These are phyloP conservation scores for Tetracladium marchalianum DNA, from an alignment of 495 filamentous ascomycete genomes.

Conservation along the genomic window DNA sequence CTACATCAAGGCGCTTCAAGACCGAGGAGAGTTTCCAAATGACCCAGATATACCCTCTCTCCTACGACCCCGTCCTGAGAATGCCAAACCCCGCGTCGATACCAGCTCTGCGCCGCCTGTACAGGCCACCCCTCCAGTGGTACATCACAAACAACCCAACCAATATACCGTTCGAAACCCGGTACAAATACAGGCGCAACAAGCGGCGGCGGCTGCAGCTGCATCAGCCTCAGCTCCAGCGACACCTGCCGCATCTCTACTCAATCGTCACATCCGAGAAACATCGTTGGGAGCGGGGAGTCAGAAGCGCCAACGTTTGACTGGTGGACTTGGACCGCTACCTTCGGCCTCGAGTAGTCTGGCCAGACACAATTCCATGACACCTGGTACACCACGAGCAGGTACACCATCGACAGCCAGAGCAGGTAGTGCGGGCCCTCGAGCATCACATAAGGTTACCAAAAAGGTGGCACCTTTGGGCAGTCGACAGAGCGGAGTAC, in stretches of 20 bases:
- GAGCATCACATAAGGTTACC: constrained; percentile 40
- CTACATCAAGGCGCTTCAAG: constrained; percentile 75
- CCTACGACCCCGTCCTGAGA: constrained; percentile 45
- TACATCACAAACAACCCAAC: constrained; percentile 31
- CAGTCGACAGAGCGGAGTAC: constrained; percentile 26
- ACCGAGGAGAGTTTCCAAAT: constrained; percentile 64
- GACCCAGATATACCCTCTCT: constrained; percentile 75
- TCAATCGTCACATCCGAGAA: constrained; percentile 59
- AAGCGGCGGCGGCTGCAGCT: constrained; percentile 1
- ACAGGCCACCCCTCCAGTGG: constrained; percentile 24
- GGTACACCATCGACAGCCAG: constrained; percentile 50
- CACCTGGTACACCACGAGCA: constrained; percentile 79
- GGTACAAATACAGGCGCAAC: constrained; percentile 24
- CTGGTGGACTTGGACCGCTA: constrained; percentile 50
- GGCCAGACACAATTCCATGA: constrained; percentile 68
- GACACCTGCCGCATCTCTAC: constrained; percentile 52
- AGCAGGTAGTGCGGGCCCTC: constrained; percentile 64
- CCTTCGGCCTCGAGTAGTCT: constrained; percentile 64
- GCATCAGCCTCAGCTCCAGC: constrained; percentile 50
- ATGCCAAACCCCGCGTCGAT: constrained; percentile 23
- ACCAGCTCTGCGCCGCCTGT: constrained; percentile 40
- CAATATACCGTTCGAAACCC: constrained; percentile 33
- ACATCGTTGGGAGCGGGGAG: constrained; percentile 60
- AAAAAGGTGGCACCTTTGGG: constrained; percentile 58
- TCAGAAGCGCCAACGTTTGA: constrained; percentile 60